Conservation (phyloP, 352 stramenopile genomes). For the Globisporangium recalcitrans region DNA sequence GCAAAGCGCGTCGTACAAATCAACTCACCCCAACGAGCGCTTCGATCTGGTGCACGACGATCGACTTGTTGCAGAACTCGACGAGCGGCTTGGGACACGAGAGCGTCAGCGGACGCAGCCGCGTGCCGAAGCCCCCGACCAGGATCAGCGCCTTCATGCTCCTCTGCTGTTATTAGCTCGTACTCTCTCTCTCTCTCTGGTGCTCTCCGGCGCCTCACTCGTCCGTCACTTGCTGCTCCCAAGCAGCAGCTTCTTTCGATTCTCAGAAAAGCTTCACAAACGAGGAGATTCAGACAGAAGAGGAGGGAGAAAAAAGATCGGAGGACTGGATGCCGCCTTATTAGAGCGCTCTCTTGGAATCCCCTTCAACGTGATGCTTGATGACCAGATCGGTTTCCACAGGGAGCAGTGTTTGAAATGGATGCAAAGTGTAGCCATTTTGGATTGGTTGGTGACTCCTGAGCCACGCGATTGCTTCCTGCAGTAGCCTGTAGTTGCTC, state of each 20-base stretch:
- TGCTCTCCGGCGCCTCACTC: too few species aligned
- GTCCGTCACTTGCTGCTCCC: not conserved
- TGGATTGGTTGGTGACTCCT: too few species aligned
- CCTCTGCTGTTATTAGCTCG: not conserved
- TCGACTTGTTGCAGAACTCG: constrained; percentile 90
- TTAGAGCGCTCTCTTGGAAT: not conserved
- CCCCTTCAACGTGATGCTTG: not conserved
- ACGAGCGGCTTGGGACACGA: constrained; percentile 88
- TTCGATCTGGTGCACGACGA: constrained; percentile 88
- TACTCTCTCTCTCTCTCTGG: too few species aligned
- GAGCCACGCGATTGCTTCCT: too few species aligned
- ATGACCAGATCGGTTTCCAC: not conserved
- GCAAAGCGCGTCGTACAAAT: too few species aligned
- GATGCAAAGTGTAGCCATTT: not conserved
- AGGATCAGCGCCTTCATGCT: constrained; percentile 90
- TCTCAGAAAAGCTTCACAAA: constrained; percentile 9
- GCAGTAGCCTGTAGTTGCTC: too few species aligned
- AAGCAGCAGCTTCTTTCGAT: not conserved
- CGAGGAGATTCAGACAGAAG: not conserved
- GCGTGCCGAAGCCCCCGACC: constrained; percentile 87
- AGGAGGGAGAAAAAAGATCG: constrained; percentile 11
- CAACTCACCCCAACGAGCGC: constrained; percentile 62
- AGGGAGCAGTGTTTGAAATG: not conserved
- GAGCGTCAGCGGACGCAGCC: constrained; percentile 85
- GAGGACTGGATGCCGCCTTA: not conserved